Evolutionary conservation across 2,329 filamentous ascomycete species (phyloP).

Genomic region (Paramyrothecium roridum): DNA sequence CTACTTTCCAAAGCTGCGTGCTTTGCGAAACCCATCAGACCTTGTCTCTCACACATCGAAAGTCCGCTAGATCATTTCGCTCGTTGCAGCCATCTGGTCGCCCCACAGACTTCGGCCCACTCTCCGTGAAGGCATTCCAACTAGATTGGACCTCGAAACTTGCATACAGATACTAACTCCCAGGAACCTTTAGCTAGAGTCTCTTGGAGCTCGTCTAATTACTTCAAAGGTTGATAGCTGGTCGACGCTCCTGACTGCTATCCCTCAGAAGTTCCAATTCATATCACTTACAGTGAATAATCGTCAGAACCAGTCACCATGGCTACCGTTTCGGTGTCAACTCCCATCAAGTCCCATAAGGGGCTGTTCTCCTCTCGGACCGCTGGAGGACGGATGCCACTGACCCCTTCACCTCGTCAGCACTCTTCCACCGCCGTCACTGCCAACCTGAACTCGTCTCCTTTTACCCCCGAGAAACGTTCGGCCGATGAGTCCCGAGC

Average conservation of each 20-base stretch:
- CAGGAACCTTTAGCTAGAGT: slow-evolving; percentile 59
- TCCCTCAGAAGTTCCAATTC: slow-evolving; percentile 34
- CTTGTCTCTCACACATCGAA: background rate
- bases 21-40: slow-evolving; percentile 1
- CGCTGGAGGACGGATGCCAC: slow-evolving; percentile 88
- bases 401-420: slow-evolving; percentile 86
- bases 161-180: slow-evolving; percentile 41
- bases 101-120: slow-evolving; percentile 38
- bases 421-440: slow-evolving; percentile 50
- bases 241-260: slow-evolving; percentile 45
- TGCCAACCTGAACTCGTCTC: slow-evolving; percentile 62
- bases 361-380: slow-evolving; percentile 89
- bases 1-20: slow-evolving; percentile 16
- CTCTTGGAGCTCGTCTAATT: slow-evolving; percentile 55
- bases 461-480: slow-evolving; percentile 69
- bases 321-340: slow-evolving; percentile 79
- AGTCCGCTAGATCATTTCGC: slow-evolving; percentile 49
- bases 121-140: slow-evolving; percentile 38
- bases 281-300: slow-evolving; percentile 12
- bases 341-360: slow-evolving; percentile 91
- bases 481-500: slow-evolving; percentile 48
- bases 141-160: slow-evolving; percentile 43
- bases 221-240: slow-evolving; percentile 31
- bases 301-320: slow-evolving; percentile 50
- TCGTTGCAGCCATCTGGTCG: slow-evolving; percentile 42